Evolutionary conservation across 768 basidiomycete genomes (phyloP), one percentile per base, ranked within the genome.

Genomic region (Lentinula raphanica): DNA sequence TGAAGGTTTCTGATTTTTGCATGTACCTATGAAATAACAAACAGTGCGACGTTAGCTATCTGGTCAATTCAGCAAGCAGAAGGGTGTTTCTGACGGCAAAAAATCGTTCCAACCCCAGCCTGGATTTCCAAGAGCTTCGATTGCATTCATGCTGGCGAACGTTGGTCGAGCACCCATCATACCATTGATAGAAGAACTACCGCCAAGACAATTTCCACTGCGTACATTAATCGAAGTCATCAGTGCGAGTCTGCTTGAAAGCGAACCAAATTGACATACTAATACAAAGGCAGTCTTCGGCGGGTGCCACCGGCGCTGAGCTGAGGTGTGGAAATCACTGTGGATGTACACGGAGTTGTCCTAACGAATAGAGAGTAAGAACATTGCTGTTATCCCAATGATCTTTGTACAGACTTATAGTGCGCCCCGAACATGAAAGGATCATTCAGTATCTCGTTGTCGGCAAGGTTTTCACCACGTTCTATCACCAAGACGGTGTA

Each of bases 61-160:
- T n/a, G n/a, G n/a, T n/a, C n/a, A n/a, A n/a, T n/a, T n/a, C n/a
- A n/a, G n/a, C n/a, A n/a, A n/a, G n/a, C n/a, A n/a, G n/a, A n/a
- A n/a, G n/a, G n/a, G n/a, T n/a, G n/a, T n/a, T n/a, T n/a, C n/a
- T n/a, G n/a, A 61, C 62, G 62, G 60, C 38, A 63, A 68, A 57
- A 72, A 66, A 21, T 64, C 63, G 25, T 69, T 65, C 71, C 71
- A 74, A 32, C 64, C 68, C 71, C 72, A 74, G 8, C 65, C 61
- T 6, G 65, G 63, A 36, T 59, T 62, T 12, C 62, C 62, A 2
- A 63, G 60, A 1, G 62, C 62, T 58, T 63, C 60, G 23, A 63
- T 12, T 3, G 59, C 59, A 15, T 27, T 60, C 61, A 60, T 62
- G 1, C 61, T 58, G 1, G 61, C 61, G 23, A 59, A 62, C 53